phyloP scores from a whole-genome alignment of 2,329 filamentous ascomycete species.

The Calycina herbarum region DNA sequence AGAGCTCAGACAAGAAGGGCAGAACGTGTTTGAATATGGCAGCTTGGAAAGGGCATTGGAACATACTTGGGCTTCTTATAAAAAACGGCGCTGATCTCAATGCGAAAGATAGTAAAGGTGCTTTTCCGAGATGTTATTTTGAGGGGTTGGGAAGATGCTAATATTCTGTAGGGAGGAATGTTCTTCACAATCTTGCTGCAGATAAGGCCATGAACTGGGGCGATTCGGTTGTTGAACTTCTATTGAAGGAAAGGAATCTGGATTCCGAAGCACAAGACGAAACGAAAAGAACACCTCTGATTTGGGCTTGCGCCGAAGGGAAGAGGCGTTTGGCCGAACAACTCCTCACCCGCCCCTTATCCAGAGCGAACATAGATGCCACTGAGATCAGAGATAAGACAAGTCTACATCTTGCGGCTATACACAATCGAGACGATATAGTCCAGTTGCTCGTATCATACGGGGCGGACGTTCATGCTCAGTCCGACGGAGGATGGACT shows the following conservation, averaged over 20 bases:
- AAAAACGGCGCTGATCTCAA: constrained; percentile 30
- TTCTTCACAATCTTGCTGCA: constrained; percentile 32
- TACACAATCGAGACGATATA: constrained; percentile 29
- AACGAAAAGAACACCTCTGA: constrained; percentile 26
- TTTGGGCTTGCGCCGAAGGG: constrained; percentile 33
- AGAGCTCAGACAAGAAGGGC: constrained; percentile 30
- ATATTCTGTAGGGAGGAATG: constrained; percentile 23
- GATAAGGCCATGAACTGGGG: constrained; percentile 32
- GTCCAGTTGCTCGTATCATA: constrained; percentile 28
- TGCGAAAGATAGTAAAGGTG: constrained; percentile 17
- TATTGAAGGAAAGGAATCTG: constrained; percentile 25
- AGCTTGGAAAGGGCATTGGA: constrained; percentile 32
- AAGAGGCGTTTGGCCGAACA: constrained; percentile 28
- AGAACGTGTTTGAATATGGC: constrained; percentile 32
- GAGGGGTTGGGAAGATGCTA: background rate
- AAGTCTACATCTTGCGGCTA: constrained; percentile 26
- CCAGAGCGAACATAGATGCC: constrained; percentile 25
- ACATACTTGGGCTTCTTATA: constrained; percentile 29
- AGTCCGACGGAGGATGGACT: constrained; percentile 29
- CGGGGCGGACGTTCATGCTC: constrained; percentile 22
- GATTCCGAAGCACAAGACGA: constrained; percentile 28
- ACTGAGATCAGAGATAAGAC: constrained; percentile 31
- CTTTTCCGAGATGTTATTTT: background rate
- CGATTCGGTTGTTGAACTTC: constrained; percentile 28
- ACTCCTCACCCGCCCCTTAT: constrained; percentile 25